Conservation (phyloP, 2,329 filamentous ascomycete species). For the Hypoxylon sp. region DNA sequence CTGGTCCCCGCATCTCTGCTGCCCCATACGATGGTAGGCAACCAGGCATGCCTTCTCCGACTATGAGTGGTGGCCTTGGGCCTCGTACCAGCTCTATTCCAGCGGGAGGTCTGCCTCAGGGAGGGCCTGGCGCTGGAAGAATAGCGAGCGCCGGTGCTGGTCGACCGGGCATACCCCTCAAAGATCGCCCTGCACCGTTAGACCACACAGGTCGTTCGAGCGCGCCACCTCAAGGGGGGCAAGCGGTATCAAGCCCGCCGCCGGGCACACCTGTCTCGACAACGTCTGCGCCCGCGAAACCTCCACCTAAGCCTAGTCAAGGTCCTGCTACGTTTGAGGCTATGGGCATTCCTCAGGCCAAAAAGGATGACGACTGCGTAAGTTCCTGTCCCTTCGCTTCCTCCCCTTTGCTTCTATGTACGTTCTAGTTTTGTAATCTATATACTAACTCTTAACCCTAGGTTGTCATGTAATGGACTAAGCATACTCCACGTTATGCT, state of each 20-base stretch:
- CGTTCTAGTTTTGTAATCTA: neutral
- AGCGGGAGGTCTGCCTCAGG: constrained; percentile 51
- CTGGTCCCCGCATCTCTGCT: constrained; percentile 58
- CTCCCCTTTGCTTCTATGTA: neutral
- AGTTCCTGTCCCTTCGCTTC: constrained; percentile 55
- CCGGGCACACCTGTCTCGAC: constrained; percentile 52
- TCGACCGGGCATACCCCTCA: constrained; percentile 47
- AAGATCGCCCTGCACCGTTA: constrained; percentile 48
- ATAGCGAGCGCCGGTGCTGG: constrained; percentile 41
- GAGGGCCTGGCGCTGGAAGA: constrained; percentile 49
- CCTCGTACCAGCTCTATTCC: constrained; percentile 48
- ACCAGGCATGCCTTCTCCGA: constrained; percentile 45
- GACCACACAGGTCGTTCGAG: constrained; percentile 55
- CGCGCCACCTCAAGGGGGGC: constrained; percentile 53
- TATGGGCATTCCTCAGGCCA: constrained; percentile 92
- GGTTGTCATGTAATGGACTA: constrained; percentile 43
- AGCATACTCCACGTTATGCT: constrained; percentile 6
- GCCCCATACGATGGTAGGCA: constrained; percentile 52
- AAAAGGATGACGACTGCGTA: constrained; percentile 93
- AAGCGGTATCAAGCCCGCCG: constrained; percentile 49
- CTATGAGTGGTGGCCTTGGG: constrained; percentile 52
- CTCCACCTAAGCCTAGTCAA: constrained; percentile 68
- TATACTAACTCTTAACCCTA: constrained; percentile 27
- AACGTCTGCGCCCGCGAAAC: constrained; percentile 57
- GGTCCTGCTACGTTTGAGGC: constrained; percentile 97